These are phyloP conservation scores for Amesomyces nigricolor DNA, from an alignment of 2,329 filamentous ascomycete species.

Conservation along the genomic window DNA sequence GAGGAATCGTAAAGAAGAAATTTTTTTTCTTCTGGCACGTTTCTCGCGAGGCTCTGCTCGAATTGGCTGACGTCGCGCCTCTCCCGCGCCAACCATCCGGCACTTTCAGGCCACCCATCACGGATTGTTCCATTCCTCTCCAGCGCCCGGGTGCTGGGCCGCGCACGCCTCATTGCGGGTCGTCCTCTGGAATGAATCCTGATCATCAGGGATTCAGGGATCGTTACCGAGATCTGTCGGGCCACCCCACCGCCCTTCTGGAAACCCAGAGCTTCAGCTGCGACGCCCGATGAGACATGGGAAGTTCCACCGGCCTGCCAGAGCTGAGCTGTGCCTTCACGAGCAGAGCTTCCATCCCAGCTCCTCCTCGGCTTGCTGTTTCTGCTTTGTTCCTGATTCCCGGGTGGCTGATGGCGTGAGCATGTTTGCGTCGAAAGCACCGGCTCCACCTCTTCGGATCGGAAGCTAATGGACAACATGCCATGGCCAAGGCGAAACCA, in stretches of 20 bases:
- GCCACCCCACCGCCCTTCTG: conserved; percentile 9
- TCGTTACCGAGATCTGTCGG: conserved; percentile 8
- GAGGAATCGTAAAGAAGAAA: background rate
- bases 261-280: background rate
- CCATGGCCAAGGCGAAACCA: conserved; percentile 7
- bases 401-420: background rate
- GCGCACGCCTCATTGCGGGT: conserved; percentile 12
- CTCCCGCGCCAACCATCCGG: too few relatives aligned
- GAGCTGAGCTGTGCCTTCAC: background rate
- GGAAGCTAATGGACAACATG: background rate
- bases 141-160: conserved; percentile 14
- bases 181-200: conserved; percentile 13
- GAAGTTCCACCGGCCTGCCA: conserved; percentile 2
- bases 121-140: background rate
- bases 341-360: background rate
- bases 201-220: conserved; percentile 13
- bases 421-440: conserved; percentile 4
- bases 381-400: background rate
- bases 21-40: conserved; percentile 4
- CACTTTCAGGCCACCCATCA: conserved; percentile 8
- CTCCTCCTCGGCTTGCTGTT: background rate
- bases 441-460: conserved; percentile 4
- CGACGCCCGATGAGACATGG: conserved; percentile 4
- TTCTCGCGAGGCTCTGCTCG: background rate
- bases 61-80: background rate